Evolutionary conservation across 345 rosid species (phyloP).

Genomic region (Hypericum perforatum): DNA sequence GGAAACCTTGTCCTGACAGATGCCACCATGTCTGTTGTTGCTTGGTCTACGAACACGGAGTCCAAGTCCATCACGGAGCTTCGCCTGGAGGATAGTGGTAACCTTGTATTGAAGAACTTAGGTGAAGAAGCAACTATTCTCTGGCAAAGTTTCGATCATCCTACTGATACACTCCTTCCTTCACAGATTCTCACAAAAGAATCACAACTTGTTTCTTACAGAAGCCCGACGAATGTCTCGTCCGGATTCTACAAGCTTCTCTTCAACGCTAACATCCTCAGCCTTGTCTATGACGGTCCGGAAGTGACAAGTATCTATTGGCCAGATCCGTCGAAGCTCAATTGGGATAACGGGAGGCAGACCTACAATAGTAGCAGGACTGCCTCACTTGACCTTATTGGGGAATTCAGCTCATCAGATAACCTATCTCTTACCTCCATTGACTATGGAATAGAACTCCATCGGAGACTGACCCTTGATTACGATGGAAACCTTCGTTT

Average conservation of each 20-base stretch:
- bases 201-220: constrained; percentile 14
- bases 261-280: constrained; percentile 8
- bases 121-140: background rate
- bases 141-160: constrained; percentile 34
- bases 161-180: constrained; percentile 31
- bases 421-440: background rate
- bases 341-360: constrained; percentile 1
- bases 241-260: constrained; percentile 18
- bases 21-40: constrained; percentile 5
- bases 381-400: constrained; percentile 2
- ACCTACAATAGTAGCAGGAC: constrained; percentile 7
- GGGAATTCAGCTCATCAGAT: constrained; percentile 5
- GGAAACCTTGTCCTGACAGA: constrained; percentile 16
- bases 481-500: constrained; percentile 7
- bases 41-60: constrained; percentile 18
- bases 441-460: background rate
- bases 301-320: constrained; percentile 9
- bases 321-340: background rate
- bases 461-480: constrained; percentile 7
- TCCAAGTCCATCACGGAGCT: background rate
- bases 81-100: constrained; percentile 21
- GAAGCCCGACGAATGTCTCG: constrained; percentile 9
- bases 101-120: constrained; percentile 16
- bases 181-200: constrained; percentile 12
- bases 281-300: constrained; percentile 7